These are phyloP conservation scores for Phialemonium atrogriseum DNA, from an alignment of 2,329 filamentous ascomycete species.

Conservation along the genomic window DNA sequence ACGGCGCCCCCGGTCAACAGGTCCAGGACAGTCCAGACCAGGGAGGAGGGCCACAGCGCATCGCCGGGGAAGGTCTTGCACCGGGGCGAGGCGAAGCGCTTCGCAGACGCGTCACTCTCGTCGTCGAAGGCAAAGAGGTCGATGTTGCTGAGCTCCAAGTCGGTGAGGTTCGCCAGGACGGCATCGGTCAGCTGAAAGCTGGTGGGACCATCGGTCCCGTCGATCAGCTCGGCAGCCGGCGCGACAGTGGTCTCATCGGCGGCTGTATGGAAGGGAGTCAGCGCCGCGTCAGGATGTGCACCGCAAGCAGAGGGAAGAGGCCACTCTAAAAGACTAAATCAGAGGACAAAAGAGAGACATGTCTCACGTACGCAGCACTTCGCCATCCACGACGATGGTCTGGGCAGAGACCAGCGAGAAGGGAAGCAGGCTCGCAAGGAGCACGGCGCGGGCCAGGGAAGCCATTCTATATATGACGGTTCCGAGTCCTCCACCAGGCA, in stretches of 20 bases:
- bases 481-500: no score
- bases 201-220: background rate
- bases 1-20: conserved; percentile 18
- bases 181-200: conserved; percentile 17
- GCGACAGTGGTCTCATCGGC: conserved; percentile 12
- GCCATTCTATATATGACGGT: no score
- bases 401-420: conserved; percentile 10
- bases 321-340: no score
- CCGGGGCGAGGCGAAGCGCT: conserved; percentile 6
- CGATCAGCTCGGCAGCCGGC: conserved; percentile 8
- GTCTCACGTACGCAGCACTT: conserved; percentile 10
- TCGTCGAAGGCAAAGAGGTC: conserved; percentile 14
- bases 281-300: background rate
- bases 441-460: conserved; percentile 10
- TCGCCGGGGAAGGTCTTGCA: conserved; percentile 24
- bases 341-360: background rate
- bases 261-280: conserved; percentile 2
- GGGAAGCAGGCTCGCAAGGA: conserved; percentile 6
- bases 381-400: conserved; percentile 11
- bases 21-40: conserved; percentile 20
- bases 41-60: conserved; percentile 18
- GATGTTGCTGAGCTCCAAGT: conserved; percentile 12
- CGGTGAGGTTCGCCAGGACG: conserved; percentile 22
- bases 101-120: conserved; percentile 2
- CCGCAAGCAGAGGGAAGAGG: no score